Conservation (phyloP, 2,329 filamentous ascomycete species). For the Myriosclerotinia scirpicola region DNA sequence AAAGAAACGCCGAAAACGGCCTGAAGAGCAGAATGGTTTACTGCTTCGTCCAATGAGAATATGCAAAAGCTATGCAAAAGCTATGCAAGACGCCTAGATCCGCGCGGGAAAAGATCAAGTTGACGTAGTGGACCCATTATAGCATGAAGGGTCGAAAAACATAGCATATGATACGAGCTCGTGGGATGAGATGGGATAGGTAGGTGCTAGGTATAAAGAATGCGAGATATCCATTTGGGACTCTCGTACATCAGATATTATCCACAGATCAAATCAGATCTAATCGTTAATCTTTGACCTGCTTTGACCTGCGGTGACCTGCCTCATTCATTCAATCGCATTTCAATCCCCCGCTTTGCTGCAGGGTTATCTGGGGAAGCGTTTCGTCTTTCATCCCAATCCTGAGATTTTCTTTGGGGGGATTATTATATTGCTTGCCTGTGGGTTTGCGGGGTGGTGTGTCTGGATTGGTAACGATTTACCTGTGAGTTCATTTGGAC, state of each 20-base stretch:
- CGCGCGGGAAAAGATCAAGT: not conserved
- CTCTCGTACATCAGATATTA: not conserved
- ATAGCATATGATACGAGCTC: not conserved
- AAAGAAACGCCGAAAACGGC: slow-evolving; percentile 6
- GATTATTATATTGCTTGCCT: not conserved
- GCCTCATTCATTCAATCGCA: slow-evolving; percentile 3
- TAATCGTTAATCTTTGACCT: not conserved
- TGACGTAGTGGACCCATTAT: not conserved
- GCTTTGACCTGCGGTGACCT: not conserved
- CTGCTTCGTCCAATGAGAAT: not conserved
- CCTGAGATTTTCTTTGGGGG: not conserved
- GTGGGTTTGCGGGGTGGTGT: not conserved
- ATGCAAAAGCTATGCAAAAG: not conserved
- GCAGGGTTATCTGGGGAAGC: not conserved
- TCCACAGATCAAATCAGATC: not conserved
- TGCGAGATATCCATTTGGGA: not conserved
- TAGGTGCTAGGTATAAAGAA: slow-evolving; percentile 14
- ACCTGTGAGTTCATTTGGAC: not conserved
- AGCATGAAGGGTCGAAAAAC: not conserved
- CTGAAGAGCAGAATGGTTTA: not conserved
- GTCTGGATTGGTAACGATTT: slow-evolving; percentile 7
- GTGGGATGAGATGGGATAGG: not conserved
- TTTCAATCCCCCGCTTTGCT: not conserved
- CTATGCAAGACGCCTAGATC: not conserved
- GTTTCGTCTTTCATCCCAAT: slow-evolving; percentile 8